Conservation (phyloP, 345 rosid species). For the Limnanthes douglasii region DNA sequence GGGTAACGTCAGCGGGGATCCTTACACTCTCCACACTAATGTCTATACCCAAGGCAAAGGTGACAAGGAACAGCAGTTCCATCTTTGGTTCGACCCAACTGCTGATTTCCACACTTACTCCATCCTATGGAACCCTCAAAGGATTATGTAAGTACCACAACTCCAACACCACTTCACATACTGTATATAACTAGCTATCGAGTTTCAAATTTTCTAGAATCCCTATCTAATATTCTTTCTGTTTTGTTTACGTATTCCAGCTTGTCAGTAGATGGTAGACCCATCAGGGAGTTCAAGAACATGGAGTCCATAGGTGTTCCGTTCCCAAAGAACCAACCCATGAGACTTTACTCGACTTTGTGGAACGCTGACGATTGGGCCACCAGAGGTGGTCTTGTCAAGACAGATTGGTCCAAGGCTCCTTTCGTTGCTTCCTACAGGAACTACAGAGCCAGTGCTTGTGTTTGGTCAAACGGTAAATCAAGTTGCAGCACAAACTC, state of each 20-base stretch:
- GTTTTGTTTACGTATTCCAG: slow-evolving; percentile 9
- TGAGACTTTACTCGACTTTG: slow-evolving; percentile 40
- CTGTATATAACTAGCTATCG: neutral
- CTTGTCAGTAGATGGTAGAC: slow-evolving; percentile 38
- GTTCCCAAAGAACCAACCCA: slow-evolving; percentile 42
- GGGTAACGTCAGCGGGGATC: slow-evolving; percentile 44
- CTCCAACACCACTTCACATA: too few species aligned
- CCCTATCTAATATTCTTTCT: neutral
- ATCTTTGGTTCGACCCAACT: slow-evolving; percentile 39
- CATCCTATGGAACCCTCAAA: slow-evolving; percentile 31
- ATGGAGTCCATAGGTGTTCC: slow-evolving; percentile 30
- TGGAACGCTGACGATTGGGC: slow-evolving; percentile 80
- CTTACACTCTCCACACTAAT: slow-evolving; percentile 42
- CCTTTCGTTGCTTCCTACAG: slow-evolving; percentile 41
- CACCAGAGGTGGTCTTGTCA: slow-evolving; percentile 58
- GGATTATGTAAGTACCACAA: slow-evolving; percentile 19
- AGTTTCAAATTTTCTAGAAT: neutral
- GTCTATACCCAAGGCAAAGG: slow-evolving; percentile 39
- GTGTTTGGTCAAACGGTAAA: slow-evolving; percentile 12
- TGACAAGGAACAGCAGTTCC: slow-evolving; percentile 35
- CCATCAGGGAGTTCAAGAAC: slow-evolving; percentile 62
- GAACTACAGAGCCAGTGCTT: slow-evolving; percentile 24
- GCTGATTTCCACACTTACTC: slow-evolving; percentile 33
- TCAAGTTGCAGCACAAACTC: slow-evolving; percentile 12
- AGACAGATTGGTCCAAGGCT: slow-evolving; percentile 43